Evolutionary conservation across 768 basidiomycete species (phyloP).

Genomic region (Russula emetica): DNA sequence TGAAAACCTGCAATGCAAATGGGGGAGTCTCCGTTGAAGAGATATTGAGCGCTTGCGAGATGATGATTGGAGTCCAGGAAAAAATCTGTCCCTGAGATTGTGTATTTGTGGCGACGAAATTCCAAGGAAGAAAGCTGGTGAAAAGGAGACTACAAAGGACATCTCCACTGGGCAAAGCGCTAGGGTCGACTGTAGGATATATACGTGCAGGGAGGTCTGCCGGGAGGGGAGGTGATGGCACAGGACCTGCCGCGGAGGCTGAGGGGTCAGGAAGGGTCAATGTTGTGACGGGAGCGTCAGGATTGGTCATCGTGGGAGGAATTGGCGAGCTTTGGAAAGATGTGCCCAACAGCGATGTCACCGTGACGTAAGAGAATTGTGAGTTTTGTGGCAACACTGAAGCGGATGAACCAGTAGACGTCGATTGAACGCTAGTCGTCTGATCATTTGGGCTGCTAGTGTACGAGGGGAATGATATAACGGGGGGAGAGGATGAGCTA

Average conservation of each 20-base stretch:
- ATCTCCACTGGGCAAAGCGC: constrained; percentile 36
- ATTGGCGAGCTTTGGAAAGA: constrained; percentile 28
- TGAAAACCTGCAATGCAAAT: constrained; percentile 63
- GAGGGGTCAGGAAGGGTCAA: constrained; percentile 28
- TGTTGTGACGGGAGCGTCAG: constrained; percentile 39
- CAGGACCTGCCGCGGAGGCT: constrained; percentile 30
- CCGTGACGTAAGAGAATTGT: constrained; percentile 37
- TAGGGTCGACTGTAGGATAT: constrained; percentile 38
- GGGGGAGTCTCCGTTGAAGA: constrained; percentile 40
- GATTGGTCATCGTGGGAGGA: constrained; percentile 34
- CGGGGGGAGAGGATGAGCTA: constrained; percentile 17
- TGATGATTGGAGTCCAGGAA: constrained; percentile 54
- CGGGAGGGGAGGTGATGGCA: constrained; percentile 45
- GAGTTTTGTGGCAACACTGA: constrained; percentile 33
- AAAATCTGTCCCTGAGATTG: constrained; percentile 75
- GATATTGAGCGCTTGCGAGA: constrained; percentile 45
- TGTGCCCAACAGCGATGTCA: constrained; percentile 35
- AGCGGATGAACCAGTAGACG: constrained; percentile 23
- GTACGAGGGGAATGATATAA: constrained; percentile 22
- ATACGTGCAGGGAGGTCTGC: constrained; percentile 58
- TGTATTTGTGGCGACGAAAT: constrained; percentile 53
- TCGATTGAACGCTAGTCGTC: constrained; percentile 1
- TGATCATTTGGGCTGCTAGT: not conserved
- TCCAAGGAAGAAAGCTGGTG: constrained; percentile 57
- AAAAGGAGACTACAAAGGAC: constrained; percentile 64